Evolutionary conservation across 1,284 basidiomycete genomes (phyloP).

Genomic region (Mycena sp.): DNA sequence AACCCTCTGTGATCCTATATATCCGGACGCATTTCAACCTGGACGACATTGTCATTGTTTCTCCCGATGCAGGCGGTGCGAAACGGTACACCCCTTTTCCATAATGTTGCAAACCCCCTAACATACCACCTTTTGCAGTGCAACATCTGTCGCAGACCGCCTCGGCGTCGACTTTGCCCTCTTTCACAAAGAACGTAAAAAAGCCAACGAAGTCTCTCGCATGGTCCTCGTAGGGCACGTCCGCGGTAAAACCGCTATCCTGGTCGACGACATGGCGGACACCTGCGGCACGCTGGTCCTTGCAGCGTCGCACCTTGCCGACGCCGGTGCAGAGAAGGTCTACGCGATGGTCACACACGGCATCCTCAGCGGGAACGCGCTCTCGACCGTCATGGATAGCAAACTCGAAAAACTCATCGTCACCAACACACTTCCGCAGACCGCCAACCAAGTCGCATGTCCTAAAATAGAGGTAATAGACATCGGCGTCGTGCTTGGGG

Average conservation of each 20-base stretch:
- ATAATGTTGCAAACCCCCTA: conserved; percentile 27
- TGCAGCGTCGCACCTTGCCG: conserved; percentile 89
- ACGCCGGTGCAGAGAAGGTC: conserved; percentile 90
- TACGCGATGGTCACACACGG: conserved; percentile 98
- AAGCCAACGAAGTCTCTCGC: conserved; percentile 98
- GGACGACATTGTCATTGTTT: conserved; percentile 94
- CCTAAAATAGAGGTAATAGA: conserved; percentile 96
- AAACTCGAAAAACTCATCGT: conserved; percentile 96
- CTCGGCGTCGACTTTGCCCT: conserved; percentile 98
- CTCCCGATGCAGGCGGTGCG: conserved; percentile 98
- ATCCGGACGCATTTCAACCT: conserved; percentile 93
- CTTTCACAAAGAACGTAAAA: conserved; percentile 99
- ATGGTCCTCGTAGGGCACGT: conserved; percentile 99
- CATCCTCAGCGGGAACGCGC: conserved; percentile 91
- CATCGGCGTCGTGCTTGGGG: conserved; percentile 94
- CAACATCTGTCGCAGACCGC: conserved; percentile 97
- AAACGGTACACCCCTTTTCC: conserved; percentile 74
- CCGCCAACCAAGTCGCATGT: conserved; percentile 80
- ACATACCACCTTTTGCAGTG: conserved; percentile 67
- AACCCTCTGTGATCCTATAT: conserved; percentile 96
- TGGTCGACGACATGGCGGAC: conserved; percentile 99
- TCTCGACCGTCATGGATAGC: conserved; percentile 77
- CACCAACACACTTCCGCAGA: conserved; percentile 97
- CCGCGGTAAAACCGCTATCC: conserved; percentile 92
- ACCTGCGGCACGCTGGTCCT: conserved; percentile 98